Evolutionary conservation across 139 green algal genomes (phyloP).

Genomic region (Pleodorina starrii): DNA sequence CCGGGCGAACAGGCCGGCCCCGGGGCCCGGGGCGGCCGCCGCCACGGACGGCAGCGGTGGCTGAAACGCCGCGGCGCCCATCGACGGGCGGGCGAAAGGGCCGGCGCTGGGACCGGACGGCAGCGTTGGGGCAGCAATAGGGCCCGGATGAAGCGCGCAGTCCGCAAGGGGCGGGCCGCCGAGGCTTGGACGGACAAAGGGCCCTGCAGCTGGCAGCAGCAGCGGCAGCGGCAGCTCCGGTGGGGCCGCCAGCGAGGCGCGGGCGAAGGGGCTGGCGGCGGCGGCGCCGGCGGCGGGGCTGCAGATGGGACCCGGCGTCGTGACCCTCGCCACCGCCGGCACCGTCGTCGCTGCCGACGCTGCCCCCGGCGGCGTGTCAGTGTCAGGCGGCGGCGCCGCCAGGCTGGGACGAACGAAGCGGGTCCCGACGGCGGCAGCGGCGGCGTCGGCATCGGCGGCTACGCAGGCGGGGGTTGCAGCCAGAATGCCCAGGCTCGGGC

Average conservation of each 20-base stretch:
- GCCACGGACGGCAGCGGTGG: not conserved
- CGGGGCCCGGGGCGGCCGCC: too few relatives aligned
- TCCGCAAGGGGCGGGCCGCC: not conserved
- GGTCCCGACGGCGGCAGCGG: not conserved
- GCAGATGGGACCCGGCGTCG: not conserved
- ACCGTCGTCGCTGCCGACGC: not conserved
- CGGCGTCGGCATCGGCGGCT: not conserved
- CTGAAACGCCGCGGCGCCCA: not conserved
- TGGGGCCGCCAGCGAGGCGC: not conserved
- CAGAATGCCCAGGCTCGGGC: not conserved
- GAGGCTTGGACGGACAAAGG: not conserved
- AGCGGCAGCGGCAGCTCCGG: not conserved
- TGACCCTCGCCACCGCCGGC: not conserved
- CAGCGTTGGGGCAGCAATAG: not conserved
- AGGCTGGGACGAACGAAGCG: conserved; percentile 2
- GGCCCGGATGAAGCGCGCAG: not conserved
- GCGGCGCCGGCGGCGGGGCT: not conserved
- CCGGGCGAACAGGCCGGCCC: not conserved
- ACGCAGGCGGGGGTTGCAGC: not conserved
- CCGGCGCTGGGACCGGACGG: not conserved
- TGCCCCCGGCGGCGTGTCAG: not conserved
- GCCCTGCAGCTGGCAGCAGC: not conserved
- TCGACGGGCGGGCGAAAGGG: not conserved
- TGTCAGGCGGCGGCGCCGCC: not conserved
- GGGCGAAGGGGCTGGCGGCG: not conserved